Evolutionary conservation across 148 eudicot species (phyloP).

Genomic region (Camellia japonica): DNA sequence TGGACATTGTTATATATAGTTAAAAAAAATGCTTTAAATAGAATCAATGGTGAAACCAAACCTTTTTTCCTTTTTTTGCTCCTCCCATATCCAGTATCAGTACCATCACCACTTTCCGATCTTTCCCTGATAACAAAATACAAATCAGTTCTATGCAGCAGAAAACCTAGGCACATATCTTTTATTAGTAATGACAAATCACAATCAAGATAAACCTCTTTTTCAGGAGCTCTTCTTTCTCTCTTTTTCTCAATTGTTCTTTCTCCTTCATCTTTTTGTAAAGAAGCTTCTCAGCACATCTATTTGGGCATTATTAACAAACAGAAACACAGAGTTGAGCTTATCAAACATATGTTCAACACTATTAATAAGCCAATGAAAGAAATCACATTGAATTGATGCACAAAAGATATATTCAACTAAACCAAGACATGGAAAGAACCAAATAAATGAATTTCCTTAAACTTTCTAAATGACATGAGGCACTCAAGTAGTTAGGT

Average conservation of each 20-base stretch:
- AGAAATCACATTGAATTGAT: background rate
- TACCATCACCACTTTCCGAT: slow-evolving; percentile 39
- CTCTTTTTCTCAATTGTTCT: slow-evolving; percentile 37
- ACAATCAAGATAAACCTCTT: slow-evolving; percentile 42
- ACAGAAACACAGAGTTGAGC: slow-evolving; percentile 2
- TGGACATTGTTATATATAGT: background rate
- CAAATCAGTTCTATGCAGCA: slow-evolving; percentile 2
- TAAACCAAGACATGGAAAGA: background rate
- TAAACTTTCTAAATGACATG: background rate
- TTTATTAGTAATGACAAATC: slow-evolving; percentile 1
- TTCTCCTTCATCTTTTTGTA: slow-evolving; percentile 63
- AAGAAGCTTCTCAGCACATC: slow-evolving; percentile 83
- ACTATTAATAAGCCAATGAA: background rate
- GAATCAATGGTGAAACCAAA: slow-evolving; percentile 11
- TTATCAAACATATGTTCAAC: background rate
- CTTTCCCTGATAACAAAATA: slow-evolving; percentile 41
- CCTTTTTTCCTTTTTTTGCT: slow-evolving; percentile 55
- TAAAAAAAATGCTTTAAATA: background rate
- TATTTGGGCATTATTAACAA: slow-evolving; percentile 21
- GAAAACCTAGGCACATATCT: background rate
- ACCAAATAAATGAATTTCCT: too few species aligned
- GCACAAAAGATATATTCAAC: background rate
- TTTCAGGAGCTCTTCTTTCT: slow-evolving; percentile 34
- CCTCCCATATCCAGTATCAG: slow-evolving; percentile 16
- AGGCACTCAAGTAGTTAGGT: too few species aligned